Percentiles rank a stretch among this genome's conserved stretches.
Evolutionary conservation across 2,329 filamentous ascomycete genomes (phyloP).

Genomic region (Penicillium thymicola): DNA sequence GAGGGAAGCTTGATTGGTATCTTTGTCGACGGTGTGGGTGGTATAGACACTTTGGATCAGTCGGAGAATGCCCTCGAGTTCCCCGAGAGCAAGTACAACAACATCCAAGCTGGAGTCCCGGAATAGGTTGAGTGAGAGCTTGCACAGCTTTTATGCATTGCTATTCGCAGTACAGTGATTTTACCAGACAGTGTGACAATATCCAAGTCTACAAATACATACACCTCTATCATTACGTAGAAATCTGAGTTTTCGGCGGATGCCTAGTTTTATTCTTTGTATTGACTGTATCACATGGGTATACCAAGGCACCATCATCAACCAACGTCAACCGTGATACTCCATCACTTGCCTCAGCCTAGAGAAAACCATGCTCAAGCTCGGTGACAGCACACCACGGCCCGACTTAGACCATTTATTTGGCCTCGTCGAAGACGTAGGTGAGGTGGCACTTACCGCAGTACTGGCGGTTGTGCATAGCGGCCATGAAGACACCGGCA

Average conservation of each 20-base stretch:
- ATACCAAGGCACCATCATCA: constrained; percentile 12
- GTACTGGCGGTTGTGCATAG: constrained; percentile 99
- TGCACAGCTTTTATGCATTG: background rate
- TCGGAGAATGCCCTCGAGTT: constrained; percentile 35
- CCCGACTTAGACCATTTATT: constrained; percentile 41
- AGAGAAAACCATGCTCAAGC: constrained; percentile 13
- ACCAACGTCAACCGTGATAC: constrained; percentile 20
- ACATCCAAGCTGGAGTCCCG: constrained; percentile 33
- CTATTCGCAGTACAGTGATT: background rate
- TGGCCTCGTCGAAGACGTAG: constrained; percentile 67
- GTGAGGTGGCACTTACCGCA: constrained; percentile 71
- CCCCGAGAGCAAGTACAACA: constrained; percentile 43
- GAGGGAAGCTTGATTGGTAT: constrained; percentile 65
- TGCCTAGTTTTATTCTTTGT: constrained; percentile 12
- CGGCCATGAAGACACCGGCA: constrained; percentile 99
- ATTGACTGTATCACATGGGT: constrained; percentile 17
- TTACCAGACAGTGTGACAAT: background rate
- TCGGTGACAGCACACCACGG: constrained; percentile 13
- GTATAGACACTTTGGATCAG: constrained; percentile 33
- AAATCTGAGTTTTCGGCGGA: constrained; percentile 9
- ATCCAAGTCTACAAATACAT: constrained; percentile 2
- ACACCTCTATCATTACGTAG: constrained; percentile 4
- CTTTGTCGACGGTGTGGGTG: constrained; percentile 40
- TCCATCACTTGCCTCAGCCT: constrained; percentile 10
- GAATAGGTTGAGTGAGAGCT: background rate